Percentiles rank a stretch among this genome's conserved stretches.
Evolutionary conservation across 1,284 basidiomycete genomes (phyloP).

Genomic region (Ustilago curta): DNA sequence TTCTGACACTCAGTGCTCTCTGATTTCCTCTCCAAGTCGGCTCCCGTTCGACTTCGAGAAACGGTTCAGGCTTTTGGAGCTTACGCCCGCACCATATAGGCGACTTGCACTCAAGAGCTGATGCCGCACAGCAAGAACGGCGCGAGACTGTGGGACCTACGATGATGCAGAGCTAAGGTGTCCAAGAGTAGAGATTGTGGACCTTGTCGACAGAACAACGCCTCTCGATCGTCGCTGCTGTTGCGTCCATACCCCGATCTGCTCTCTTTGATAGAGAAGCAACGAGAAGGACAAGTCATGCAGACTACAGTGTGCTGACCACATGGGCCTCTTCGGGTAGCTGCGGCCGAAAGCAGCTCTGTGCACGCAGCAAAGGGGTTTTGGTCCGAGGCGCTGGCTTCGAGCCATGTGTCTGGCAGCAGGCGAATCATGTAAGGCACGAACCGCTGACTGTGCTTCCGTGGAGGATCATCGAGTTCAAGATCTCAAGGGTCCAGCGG

Average conservation of each 20-base stretch:
- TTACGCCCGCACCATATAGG: slow-evolving; percentile 34
- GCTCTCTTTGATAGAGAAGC: too few relatives aligned
- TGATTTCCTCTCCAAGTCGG: background rate
- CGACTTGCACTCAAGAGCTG: background rate
- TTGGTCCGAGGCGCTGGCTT: too few relatives aligned
- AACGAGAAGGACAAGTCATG: too few relatives aligned
- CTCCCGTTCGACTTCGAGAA: slow-evolving; percentile 25
- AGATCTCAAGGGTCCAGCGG: background rate
- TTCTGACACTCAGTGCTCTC: slow-evolving; percentile 18
- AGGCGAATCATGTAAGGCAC: slow-evolving; percentile 2
- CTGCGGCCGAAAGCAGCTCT: too few relatives aligned
- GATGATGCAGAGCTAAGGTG: background rate
- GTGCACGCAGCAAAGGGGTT: too few relatives aligned
- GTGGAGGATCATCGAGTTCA: background rate
- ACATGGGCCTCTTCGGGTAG: too few relatives aligned
- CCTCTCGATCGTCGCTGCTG: too few relatives aligned
- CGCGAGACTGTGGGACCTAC: too few relatives aligned
- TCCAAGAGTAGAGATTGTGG: background rate
- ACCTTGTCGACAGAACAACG: background rate
- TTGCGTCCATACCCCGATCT: too few relatives aligned
- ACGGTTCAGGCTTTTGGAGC: slow-evolving; percentile 46
- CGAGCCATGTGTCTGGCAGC: too few relatives aligned
- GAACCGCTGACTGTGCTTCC: background rate
- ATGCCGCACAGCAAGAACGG: background rate
- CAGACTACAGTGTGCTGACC: too few relatives aligned